A percentile compares a stretch with the other conserved stretches of the same genome.
Evolutionary conservation across 371 early-diverging fungal species (phyloP).

Genomic region (Mortierella sp.): DNA sequence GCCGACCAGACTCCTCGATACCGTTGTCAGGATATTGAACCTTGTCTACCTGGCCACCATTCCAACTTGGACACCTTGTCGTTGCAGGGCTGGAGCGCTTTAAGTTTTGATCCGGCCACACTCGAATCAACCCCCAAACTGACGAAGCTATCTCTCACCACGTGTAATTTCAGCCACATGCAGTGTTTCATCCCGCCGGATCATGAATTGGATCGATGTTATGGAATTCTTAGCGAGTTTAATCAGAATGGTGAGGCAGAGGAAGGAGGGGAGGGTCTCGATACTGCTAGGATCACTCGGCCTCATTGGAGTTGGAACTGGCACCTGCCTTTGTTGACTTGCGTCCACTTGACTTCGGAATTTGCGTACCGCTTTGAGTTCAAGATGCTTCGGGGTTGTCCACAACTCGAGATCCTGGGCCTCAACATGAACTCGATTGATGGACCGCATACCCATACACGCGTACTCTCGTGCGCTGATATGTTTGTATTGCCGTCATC

Average conservation of each 20-base stretch:
- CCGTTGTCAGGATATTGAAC: neutral
- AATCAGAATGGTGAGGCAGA: neutral
- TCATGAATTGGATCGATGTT: neutral
- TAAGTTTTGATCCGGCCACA: neutral
- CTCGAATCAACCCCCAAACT: neutral
- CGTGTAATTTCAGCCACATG: neutral
- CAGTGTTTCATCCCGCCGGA: neutral
- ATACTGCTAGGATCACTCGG: neutral
- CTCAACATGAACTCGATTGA: neutral
- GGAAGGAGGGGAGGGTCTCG: neutral
- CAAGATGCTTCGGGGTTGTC: neutral
- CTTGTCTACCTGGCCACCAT: neutral
- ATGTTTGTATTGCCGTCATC: neutral
- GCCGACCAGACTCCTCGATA: neutral
- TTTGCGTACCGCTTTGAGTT: neutral
- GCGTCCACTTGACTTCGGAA: neutral
- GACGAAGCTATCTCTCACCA: neutral
- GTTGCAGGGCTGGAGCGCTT: neutral
- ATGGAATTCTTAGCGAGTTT: neutral
- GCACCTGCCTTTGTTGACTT: neutral
- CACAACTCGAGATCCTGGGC: neutral
- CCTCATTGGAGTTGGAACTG: neutral
- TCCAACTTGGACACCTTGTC: neutral
- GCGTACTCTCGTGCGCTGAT: neutral
- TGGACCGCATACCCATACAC: neutral